Conservation (phyloP, 371 early-diverging fungal genomes). For the Rhizopus arrhizus region DNA sequence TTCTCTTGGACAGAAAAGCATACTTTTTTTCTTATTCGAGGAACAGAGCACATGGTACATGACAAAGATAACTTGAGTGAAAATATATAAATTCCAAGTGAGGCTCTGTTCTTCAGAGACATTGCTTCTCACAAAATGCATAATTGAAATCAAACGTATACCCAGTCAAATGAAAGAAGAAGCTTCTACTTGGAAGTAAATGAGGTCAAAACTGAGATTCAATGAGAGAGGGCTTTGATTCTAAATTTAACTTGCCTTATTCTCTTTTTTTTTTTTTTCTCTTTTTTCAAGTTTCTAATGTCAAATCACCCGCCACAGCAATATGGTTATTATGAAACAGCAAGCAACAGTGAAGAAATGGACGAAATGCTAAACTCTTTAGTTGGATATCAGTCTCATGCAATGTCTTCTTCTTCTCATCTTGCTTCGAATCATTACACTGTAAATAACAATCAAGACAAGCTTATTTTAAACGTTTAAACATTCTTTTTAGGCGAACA, state of each 20-base stretch:
- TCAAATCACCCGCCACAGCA: constrained; percentile 19
- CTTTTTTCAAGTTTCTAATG: constrained; percentile 11
- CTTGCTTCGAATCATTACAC: not conserved
- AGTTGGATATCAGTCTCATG: constrained; percentile 18
- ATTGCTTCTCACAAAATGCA: too few relatives aligned
- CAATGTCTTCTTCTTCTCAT: constrained; percentile 7
- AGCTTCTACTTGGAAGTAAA: too few relatives aligned
- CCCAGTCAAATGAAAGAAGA: too few relatives aligned
- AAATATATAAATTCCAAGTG: too few relatives aligned
- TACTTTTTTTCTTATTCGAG: too few relatives aligned
- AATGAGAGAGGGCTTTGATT: not conserved
- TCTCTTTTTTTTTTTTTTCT: constrained; percentile 1
- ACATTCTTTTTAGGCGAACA: not conserved
- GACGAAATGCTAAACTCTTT: constrained; percentile 25
- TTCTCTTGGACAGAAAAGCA: too few relatives aligned
- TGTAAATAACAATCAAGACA: not conserved
- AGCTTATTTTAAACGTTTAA: not conserved
- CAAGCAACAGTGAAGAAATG: constrained; percentile 16
- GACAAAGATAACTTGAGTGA: too few relatives aligned
- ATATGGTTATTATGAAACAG: constrained; percentile 10
- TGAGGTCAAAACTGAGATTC: too few relatives aligned
- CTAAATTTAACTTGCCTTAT: not conserved
- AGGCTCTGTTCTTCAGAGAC: too few relatives aligned
- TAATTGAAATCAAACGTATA: too few relatives aligned
- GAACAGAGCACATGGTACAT: too few relatives aligned